Conservation (phyloP, 1,139 yeast species). For the Debaryomyces psychrophilus region DNA sequence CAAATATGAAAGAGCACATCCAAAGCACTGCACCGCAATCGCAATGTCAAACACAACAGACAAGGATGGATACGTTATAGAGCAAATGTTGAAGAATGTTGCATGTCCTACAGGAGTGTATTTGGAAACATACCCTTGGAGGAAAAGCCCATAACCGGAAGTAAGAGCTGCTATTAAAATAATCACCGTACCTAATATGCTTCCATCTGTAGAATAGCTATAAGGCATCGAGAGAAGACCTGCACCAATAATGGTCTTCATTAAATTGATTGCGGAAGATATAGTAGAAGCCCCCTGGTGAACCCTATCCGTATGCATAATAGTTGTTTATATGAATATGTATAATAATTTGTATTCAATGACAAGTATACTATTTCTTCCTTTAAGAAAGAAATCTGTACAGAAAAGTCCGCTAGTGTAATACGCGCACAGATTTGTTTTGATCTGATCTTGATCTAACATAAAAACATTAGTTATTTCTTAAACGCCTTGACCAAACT, state of each 20-base stretch:
- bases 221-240: constrained; percentile 93
- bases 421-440: constrained; percentile 2
- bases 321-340: not conserved
- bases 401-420: not conserved
- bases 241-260: constrained; percentile 83
- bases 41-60: constrained; percentile 85
- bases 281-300: constrained; percentile 33
- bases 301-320: constrained; percentile 14
- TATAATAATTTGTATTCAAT: not conserved
- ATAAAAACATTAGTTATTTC: not conserved
- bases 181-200: constrained; percentile 65
- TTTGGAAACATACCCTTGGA: constrained; percentile 75
- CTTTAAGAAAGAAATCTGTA: not conserved
- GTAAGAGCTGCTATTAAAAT: constrained; percentile 75
- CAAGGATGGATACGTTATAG: constrained; percentile 81
- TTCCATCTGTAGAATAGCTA: constrained; percentile 85
- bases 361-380: not conserved
- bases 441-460: constrained; percentile 1
- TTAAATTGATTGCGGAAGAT: constrained; percentile 61
- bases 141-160: constrained; percentile 76
- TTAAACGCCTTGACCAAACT: constrained; percentile 1
- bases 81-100: constrained; percentile 82
- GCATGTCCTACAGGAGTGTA: constrained; percentile 75
- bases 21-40: constrained; percentile 79
- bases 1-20: constrained; percentile 50